A percentile compares a stretch with the other conserved stretches of the same genome.
These are phyloP conservation scores for Cyberlindnera veronae DNA, from an alignment of 805 yeast species.

Conservation along the genomic window DNA sequence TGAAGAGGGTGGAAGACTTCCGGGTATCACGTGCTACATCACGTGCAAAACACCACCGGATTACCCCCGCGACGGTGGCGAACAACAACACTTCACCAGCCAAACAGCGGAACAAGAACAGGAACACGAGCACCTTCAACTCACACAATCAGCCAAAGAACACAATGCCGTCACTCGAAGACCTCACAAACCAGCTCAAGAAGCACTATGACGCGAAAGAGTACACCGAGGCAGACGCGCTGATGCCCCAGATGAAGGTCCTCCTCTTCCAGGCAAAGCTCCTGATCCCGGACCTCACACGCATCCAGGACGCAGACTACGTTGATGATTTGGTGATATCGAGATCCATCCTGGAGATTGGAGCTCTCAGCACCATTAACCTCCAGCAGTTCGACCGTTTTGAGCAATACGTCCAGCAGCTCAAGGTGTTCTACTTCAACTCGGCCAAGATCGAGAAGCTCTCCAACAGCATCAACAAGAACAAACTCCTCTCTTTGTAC, in stretches of 20 bases:
- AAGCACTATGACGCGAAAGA: constrained; percentile 58
- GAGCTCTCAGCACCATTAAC: constrained; percentile 76
- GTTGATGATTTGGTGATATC: constrained; percentile 72
- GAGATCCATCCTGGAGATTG: constrained; percentile 81
- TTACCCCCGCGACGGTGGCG: too few relatives aligned
- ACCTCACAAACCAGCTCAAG: constrained; percentile 67
- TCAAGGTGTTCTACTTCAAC: constrained; percentile 70
- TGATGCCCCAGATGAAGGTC: constrained; percentile 71
- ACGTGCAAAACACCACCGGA: too few relatives aligned
- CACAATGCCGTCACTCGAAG: constrained; percentile 51
- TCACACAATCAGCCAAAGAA: not conserved
- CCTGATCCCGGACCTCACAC: constrained; percentile 58
- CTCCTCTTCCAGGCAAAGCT: constrained; percentile 75
- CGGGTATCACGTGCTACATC: too few relatives aligned
- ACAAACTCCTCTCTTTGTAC: constrained; percentile 73
- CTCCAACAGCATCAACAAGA: constrained; percentile 53
- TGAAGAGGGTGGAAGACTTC: too few relatives aligned
- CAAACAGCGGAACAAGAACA: not conserved
- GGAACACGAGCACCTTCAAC: too few relatives aligned
- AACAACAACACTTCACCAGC: not conserved
- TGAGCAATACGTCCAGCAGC: constrained; percentile 60
- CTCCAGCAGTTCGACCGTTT: constrained; percentile 59
- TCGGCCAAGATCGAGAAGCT: constrained; percentile 30
- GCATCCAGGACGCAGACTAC: constrained; percentile 36
- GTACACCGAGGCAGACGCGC: constrained; percentile 53